Conservation (phyloP, 176 grass and related monocot genomes). For the Themeda triandra region DNA sequence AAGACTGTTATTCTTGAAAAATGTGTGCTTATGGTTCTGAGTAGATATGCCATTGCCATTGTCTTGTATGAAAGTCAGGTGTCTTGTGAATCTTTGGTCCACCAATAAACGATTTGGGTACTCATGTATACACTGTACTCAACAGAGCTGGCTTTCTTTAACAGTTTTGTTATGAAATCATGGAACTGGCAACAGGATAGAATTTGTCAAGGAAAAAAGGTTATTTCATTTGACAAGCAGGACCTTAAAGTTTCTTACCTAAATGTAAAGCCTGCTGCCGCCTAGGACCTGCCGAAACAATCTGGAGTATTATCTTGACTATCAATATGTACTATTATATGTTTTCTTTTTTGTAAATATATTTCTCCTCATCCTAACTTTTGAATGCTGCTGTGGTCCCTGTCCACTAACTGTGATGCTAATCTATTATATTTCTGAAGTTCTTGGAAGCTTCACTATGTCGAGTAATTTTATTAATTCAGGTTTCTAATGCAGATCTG, state of each 20-base stretch:
- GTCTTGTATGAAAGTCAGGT: neutral
- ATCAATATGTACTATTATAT: too few species aligned
- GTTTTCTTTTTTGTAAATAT: slow-evolving; percentile 6
- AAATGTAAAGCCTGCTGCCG: neutral
- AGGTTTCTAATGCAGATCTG: slow-evolving; percentile 72
- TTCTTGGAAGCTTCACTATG: slow-evolving; percentile 28
- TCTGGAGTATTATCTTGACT: slow-evolving; percentile 3
- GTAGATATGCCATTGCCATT: neutral
- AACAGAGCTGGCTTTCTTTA: neutral
- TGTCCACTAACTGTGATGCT: slow-evolving; percentile 8
- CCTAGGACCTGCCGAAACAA: neutral
- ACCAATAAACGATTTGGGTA: neutral
- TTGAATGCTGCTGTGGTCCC: neutral
- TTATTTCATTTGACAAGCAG: neutral
- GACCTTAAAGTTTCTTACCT: neutral
- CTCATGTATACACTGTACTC: neutral
- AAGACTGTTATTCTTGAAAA: neutral
- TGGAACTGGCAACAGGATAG: neutral
- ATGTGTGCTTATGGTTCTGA: neutral
- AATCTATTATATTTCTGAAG: slow-evolving; percentile 8
- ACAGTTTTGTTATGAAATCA: neutral
- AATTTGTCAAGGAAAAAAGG: neutral
- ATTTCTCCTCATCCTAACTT: slow-evolving; percentile 17
- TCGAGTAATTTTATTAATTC: slow-evolving; percentile 29
- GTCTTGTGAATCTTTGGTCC: slow-evolving; percentile 6